Conservation (phyloP, 139 green algal species). For the Micromonas commoda region DNA sequence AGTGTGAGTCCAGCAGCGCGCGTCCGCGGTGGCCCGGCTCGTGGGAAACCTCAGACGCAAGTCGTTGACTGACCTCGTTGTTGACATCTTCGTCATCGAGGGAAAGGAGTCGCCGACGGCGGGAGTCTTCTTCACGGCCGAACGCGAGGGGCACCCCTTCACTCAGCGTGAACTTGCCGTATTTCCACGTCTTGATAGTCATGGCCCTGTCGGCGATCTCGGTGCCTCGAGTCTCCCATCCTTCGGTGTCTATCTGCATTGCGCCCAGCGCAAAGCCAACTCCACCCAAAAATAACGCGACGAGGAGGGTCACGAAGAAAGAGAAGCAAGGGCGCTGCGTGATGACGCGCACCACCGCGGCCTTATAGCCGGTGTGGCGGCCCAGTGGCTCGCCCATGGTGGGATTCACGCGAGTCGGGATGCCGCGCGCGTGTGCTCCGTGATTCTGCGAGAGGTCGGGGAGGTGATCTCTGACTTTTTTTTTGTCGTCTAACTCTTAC, state of each 20-base stretch:
- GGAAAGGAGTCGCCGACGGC: not conserved
- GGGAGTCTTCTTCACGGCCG: not conserved
- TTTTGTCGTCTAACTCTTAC: no score
- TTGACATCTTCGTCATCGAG: not conserved
- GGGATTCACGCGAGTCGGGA: no score
- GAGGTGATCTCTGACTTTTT: no score
- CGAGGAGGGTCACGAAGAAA: not conserved
- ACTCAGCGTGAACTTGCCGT: not conserved
- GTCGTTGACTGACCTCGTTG: not conserved
- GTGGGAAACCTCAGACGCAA: not conserved
- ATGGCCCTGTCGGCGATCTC: not conserved
- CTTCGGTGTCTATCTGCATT: not conserved
- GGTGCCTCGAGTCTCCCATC: constrained; percentile 8
- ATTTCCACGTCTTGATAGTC: not conserved
- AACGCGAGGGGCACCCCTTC: not conserved
- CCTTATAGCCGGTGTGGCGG: no score
- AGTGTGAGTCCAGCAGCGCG: not conserved
- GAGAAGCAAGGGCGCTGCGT: not conserved
- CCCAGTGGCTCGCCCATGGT: no score
- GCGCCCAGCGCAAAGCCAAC: not conserved
- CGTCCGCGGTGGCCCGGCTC: not conserved
- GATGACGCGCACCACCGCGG: not conserved
- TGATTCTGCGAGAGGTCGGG: no score
- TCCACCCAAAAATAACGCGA: not conserved
- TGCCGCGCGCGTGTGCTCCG: no score